Percentiles rank a stretch among this genome's conserved stretches.
These are phyloP conservation scores for Gyromitra esculenta DNA, from an alignment of 2,329 filamentous ascomycete genomes.

Conservation along the genomic window DNA sequence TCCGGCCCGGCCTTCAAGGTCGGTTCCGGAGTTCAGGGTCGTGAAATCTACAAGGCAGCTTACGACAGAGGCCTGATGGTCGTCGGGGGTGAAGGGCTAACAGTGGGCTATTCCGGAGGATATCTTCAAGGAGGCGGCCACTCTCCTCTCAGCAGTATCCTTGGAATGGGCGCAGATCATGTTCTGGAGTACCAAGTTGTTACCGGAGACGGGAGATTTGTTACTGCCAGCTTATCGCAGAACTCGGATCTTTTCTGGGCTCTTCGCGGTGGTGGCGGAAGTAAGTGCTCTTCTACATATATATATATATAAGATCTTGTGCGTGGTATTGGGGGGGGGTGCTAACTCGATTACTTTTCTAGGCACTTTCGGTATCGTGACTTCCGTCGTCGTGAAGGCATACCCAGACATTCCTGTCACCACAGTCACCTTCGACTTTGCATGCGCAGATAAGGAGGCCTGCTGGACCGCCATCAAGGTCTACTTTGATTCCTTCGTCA, in stretches of 20 bases:
- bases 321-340: neutral
- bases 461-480: constrained; percentile 66
- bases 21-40: constrained; percentile 67
- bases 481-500: constrained; percentile 64
- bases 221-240: constrained; percentile 63
- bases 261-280: constrained; percentile 64
- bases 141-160: constrained; percentile 65
- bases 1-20: constrained; percentile 66
- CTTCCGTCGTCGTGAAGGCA: constrained; percentile 67
- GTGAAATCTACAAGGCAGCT: constrained; percentile 64
- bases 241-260: constrained; percentile 66
- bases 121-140: constrained; percentile 72
- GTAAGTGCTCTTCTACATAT: neutral
- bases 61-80: constrained; percentile 64
- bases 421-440: constrained; percentile 64
- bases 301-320: too few species aligned
- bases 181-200: constrained; percentile 68
- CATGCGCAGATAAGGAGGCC: constrained; percentile 48
- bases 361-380: constrained; percentile 67
- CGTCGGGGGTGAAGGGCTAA: constrained; percentile 67
- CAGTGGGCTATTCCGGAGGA: constrained; percentile 70
- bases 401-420: constrained; percentile 63
- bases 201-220: constrained; percentile 64
- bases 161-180: constrained; percentile 71
- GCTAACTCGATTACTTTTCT: neutral